A percentile compares a stretch with the other conserved stretches of the same genome.
Evolutionary conservation across 139 green algal species (phyloP).

Genomic region (Chlorella sp.): DNA sequence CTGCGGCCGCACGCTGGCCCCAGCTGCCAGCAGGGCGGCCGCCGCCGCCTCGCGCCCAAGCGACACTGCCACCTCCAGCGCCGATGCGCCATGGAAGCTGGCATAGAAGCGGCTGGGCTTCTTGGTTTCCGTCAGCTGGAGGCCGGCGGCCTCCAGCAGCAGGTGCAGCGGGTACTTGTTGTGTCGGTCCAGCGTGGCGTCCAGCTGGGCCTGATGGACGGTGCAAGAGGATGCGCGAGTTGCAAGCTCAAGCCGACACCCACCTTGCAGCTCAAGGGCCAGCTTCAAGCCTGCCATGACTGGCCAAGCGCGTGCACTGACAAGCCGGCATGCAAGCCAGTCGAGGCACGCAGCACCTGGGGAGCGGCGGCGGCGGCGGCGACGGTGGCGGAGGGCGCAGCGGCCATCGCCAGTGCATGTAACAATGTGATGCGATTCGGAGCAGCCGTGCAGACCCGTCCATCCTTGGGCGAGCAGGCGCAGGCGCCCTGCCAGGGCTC

Average conservation of each 20-base stretch:
- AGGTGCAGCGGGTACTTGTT: not conserved
- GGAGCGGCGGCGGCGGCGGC: not conserved
- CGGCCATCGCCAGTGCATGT: not conserved
- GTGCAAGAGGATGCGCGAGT: too few species aligned
- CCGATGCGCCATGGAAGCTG: not conserved
- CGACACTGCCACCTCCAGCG: not conserved
- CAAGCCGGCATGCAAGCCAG: too few species aligned
- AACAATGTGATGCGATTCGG: not conserved
- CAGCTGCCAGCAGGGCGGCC: not conserved
- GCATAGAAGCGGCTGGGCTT: not conserved
- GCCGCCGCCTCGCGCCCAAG: not conserved
- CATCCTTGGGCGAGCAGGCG: too few species aligned
- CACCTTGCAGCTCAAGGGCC: too few species aligned
- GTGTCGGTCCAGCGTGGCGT: not conserved
- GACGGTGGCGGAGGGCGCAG: not conserved
- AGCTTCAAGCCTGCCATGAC: too few species aligned
- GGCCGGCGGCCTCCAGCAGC: not conserved
- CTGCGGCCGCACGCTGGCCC: not conserved
- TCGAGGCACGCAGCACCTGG: too few species aligned
- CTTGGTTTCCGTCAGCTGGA: not conserved
- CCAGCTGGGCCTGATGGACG: not conserved
- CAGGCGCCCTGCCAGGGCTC: too few species aligned
- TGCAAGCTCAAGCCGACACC: too few species aligned
- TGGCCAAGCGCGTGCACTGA: too few species aligned
- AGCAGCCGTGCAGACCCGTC: too few species aligned